phyloP scores from a whole-genome alignment of 192 early-diverging fungal species.

The Rhizophlyctis rosea region DNA sequence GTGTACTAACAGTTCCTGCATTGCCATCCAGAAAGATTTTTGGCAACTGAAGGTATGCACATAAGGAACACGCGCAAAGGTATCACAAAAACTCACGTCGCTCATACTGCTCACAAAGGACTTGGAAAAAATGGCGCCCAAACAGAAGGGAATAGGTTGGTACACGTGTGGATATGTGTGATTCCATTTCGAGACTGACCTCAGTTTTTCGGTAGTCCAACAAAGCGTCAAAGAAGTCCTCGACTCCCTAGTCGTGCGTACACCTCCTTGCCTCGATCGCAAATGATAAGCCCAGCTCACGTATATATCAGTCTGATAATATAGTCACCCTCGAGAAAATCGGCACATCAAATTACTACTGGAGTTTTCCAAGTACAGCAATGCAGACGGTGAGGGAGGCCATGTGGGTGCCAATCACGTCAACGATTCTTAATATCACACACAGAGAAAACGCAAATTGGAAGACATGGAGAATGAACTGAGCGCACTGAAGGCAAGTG shows the following conservation, averaged over 20 bases:
- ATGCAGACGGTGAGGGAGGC: constrained; percentile 42
- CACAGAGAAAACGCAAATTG: constrained; percentile 50
- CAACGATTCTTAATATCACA: neutral
- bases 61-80: too few relatives aligned
- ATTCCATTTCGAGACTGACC: neutral
- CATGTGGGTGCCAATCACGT: neutral
- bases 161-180: neutral
- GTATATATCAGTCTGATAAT: constrained; percentile 55
- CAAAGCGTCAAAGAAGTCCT: constrained; percentile 83
- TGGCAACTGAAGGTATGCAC: constrained; percentile 64
- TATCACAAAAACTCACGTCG: neutral
- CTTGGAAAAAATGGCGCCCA: constrained; percentile 76
- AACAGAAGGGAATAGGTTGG: constrained; percentile 76
- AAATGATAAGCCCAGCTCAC: neutral
- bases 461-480: constrained; percentile 49
- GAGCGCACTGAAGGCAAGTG: constrained; percentile 19
- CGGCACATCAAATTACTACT: constrained; percentile 86
- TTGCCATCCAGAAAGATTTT: constrained; percentile 52
- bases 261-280: neutral
- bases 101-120: constrained; percentile 38
- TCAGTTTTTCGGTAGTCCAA: constrained; percentile 40
- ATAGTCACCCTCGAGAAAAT: constrained; percentile 81
- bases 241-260: constrained; percentile 64
- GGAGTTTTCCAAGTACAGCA: constrained; percentile 81
- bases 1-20: neutral